Base-by-base conservation (phyloP, 2,329 filamentous ascomycete species). In the Albophoma yamanashiensis region DNA sequence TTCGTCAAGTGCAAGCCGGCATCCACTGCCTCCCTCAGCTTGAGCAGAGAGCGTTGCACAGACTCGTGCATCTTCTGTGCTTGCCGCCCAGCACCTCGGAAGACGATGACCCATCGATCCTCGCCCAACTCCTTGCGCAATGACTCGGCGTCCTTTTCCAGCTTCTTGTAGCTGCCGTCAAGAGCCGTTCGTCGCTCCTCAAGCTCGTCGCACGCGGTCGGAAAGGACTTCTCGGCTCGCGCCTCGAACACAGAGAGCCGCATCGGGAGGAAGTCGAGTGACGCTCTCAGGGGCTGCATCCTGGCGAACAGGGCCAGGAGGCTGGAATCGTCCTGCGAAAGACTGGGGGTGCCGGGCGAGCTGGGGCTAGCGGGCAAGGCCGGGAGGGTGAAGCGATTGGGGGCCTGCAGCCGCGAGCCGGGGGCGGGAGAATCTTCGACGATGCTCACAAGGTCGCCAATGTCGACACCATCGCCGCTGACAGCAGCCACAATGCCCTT, bases 61-160 rank as follows among this genome's bases (percentile, higher is more conserved):
- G 92, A 97, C 66, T 96, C 91, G 70, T 91, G 93, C 92, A 99
- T 96, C 77, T 96, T 96, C 66, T 94, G 86, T 5, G 94, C 93
- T 74, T 97, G 92, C 60, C 89, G 83, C 17, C 92, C 92, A 20
- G 94, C 94, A 64, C 94, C 93, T 60, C 93, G 86, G 77, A 99
- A 99, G 42, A 97, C 92, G 58, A 95, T 82, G 52, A 99, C 87
- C 94, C 94, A 99, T 60, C 92, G 87, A 70, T 99, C 94, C 71
- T 99, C 94, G 36, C 92, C 92, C 4, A 99, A 79, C 71, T 99
- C 94, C 70, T 92, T 89, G 64, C 92, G 84, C 55, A 99, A 75
- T 1, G 89, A 89, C 69, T 97, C 92, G 12, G 93, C 92, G 71
- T 99, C 94, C 62, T 86, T 86, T 72, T 97, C 90, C 2, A 99